These are phyloP conservation scores for Cystobasidium tubakii DNA, from an alignment of 768 basidiomycete genomes.

Conservation along the genomic window DNA sequence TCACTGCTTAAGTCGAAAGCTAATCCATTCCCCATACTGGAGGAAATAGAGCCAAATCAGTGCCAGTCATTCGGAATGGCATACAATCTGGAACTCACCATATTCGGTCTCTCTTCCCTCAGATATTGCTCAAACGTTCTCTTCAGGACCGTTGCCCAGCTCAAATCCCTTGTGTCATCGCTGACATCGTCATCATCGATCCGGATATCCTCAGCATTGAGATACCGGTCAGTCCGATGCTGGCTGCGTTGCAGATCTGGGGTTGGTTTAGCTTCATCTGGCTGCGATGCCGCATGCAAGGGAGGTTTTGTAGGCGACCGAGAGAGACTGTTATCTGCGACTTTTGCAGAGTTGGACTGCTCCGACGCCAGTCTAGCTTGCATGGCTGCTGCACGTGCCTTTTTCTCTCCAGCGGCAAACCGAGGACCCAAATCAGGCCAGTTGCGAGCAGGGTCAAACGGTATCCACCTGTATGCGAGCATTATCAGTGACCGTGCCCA, in stretches of 20 bases:
- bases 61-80: neutral
- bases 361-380: conserved; percentile 29
- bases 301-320: neutral
- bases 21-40: conserved; percentile 28
- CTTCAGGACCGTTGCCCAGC: conserved; percentile 91
- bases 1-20: neutral
- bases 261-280: conserved; percentile 37
- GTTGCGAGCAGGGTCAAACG: conserved; percentile 86
- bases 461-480: conserved; percentile 69
- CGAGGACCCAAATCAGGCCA: conserved; percentile 85
- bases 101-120: conserved; percentile 83
- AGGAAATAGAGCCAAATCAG: neutral
- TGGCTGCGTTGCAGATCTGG: neutral
- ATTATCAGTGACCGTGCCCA: neutral
- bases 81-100: conserved; percentile 50
- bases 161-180: conserved; percentile 71
- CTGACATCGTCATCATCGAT: conserved; percentile 50
- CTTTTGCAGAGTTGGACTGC: neutral
- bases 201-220: conserved; percentile 36
- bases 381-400: conserved; percentile 54
- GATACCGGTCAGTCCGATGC: neutral
- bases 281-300: conserved; percentile 43
- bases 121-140: conserved; percentile 89
- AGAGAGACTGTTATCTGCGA: neutral
- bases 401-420: conserved; percentile 69